Conservation (phyloP, 2,329 filamentous ascomycete genomes). For the Xylaria sp. region DNA sequence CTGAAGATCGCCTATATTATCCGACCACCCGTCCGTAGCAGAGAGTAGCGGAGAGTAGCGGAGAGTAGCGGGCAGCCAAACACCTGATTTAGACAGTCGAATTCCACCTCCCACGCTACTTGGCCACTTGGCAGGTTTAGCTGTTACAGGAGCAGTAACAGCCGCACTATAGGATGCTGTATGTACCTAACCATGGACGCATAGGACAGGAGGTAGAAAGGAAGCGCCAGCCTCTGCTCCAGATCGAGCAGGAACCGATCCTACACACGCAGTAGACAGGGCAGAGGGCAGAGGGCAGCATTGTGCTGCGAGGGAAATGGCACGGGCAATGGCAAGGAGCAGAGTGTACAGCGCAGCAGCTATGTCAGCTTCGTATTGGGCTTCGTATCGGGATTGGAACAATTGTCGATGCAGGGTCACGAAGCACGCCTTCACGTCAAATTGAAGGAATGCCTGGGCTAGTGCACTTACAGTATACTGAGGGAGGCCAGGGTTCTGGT, state of each 20-base stretch:
- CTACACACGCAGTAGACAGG: too few relatives aligned
- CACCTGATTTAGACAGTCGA: not conserved
- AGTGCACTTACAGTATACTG: too few relatives aligned
- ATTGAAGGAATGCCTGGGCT: slow-evolving; percentile 22
- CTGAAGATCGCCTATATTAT: not conserved
- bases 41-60: too few relatives aligned
- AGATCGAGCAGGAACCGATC: slow-evolving; percentile 12
- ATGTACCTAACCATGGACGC: not conserved
- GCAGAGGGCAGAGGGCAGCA: not conserved
- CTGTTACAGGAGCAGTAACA: slow-evolving; percentile 1
- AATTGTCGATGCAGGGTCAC: slow-evolving; percentile 5
- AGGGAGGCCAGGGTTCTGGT: too few relatives aligned
- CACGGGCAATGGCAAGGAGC: slow-evolving; percentile 2
- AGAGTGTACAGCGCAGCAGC: not conserved
- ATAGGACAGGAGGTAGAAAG: not conserved
- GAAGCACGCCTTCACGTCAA: slow-evolving; percentile 3
- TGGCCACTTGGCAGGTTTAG: slow-evolving; percentile 1
- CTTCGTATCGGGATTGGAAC: slow-evolving; percentile 11
- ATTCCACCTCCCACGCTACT: slow-evolving; percentile 2
- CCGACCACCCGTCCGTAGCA: not conserved
- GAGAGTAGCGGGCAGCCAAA: not conserved
- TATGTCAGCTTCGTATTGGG: not conserved
- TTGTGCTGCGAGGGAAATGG: not conserved
- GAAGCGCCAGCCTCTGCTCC: too few relatives aligned
- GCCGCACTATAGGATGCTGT: too few relatives aligned